phyloP scores from a whole-genome alignment of 2,329 filamentous ascomycete species.

The Monilinia fructicola region DNA sequence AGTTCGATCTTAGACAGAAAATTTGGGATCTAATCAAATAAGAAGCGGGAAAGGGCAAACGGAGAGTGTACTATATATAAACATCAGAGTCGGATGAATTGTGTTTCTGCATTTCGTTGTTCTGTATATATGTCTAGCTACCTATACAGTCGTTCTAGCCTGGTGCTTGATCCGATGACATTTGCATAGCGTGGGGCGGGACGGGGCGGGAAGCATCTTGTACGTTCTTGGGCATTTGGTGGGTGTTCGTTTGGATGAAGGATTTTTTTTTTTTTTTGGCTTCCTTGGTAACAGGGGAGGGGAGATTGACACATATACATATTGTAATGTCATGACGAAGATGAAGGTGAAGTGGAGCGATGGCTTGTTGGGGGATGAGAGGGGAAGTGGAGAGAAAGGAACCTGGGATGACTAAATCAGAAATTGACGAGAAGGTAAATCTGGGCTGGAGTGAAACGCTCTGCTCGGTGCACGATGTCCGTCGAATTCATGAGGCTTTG shows the following conservation, averaged over 20 bases:
- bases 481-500: not conserved
- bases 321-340: constrained; percentile 12
- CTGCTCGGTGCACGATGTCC: not conserved
- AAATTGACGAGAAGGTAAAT: not conserved
- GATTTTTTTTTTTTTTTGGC: not conserved
- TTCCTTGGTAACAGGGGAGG: not conserved
- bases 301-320: constrained; percentile 5
- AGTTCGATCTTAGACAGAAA: constrained; percentile 39
- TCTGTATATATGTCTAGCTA: constrained; percentile 15
- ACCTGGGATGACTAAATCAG: not conserved
- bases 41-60: constrained; percentile 1
- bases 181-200: constrained; percentile 21
- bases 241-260: not conserved
- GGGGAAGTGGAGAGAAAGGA: not conserved
- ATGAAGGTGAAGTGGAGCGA: too few species aligned
- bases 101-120: not conserved
- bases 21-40: constrained; percentile 30
- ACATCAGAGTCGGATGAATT: not conserved
- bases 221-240: constrained; percentile 7
- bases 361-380: too few species aligned
- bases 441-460: not conserved
- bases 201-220: constrained; percentile 14
- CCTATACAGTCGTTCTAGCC: constrained; percentile 19
- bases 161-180: constrained; percentile 24
- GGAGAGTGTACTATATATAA: constrained; percentile 1